Conservation (phyloP, 2,329 filamentous ascomycete species). For the Stemphylium vesicarium region DNA sequence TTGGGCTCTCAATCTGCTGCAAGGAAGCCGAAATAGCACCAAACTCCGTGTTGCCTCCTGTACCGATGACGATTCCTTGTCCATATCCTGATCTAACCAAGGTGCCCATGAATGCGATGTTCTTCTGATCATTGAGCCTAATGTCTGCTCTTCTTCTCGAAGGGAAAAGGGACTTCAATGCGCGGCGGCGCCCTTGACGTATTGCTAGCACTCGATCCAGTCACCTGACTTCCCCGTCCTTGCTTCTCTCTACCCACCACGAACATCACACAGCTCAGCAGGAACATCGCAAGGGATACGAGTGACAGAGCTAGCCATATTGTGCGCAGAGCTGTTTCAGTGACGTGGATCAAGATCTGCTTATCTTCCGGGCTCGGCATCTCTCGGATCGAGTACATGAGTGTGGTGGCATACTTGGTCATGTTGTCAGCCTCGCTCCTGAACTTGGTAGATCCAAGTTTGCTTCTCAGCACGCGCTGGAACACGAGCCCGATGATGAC, state of each 20-base stretch:
- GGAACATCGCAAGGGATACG: not conserved
- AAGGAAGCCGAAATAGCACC: slow-evolving; percentile 94
- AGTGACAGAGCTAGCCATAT: not conserved
- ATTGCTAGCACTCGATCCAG: not conserved
- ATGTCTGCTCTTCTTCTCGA: slow-evolving; percentile 64
- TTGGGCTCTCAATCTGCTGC: slow-evolving; percentile 91
- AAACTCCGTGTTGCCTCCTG: slow-evolving; percentile 91
- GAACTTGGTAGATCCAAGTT: not conserved
- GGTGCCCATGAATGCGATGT: slow-evolving; percentile 98
- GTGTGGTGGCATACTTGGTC: not conserved
- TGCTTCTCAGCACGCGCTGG: not conserved
- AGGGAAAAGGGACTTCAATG: too few species aligned
- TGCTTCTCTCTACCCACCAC: not conserved
- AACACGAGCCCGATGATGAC: not conserved
- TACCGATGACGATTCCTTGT: slow-evolving; percentile 96
- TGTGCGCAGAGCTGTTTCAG: not conserved
- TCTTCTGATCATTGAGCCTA: slow-evolving; percentile 75
- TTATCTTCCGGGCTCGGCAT: not conserved
- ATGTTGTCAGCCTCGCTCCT: not conserved
- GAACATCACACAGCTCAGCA: not conserved
- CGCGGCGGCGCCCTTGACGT: not conserved
- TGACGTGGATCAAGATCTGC: not conserved
- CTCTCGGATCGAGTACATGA: not conserved
- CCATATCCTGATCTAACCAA: slow-evolving; percentile 93
- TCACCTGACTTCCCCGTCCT: not conserved